Conservation (phyloP, 768 basidiomycete genomes). For the Boletales sp. region DNA sequence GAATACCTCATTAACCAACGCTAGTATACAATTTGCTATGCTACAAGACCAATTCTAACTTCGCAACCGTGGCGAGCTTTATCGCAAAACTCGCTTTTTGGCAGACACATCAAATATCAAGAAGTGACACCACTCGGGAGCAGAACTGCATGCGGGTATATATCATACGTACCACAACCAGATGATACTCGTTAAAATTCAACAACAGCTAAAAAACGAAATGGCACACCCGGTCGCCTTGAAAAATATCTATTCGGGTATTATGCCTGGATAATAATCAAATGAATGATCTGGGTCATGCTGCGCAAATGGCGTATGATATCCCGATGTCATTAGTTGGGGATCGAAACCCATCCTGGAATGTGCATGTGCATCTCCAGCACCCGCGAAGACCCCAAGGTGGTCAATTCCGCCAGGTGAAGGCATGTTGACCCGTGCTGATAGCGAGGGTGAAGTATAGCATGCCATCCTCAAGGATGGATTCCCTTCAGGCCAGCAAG, state of each 20-base stretch:
- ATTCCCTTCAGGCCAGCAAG: conserved; percentile 24
- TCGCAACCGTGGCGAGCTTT: conserved; percentile 3
- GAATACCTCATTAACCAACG: not conserved
- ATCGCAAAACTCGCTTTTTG: conserved; percentile 6
- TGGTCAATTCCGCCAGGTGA: conserved; percentile 34
- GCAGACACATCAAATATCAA: no score
- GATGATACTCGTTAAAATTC: conserved; percentile 9
- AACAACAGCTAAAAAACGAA: not conserved
- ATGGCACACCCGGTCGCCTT: not conserved
- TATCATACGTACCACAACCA: conserved; percentile 8
- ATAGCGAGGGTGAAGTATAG: conserved; percentile 32
- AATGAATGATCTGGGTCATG: conserved; percentile 24
- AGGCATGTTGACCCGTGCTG: conserved; percentile 34
- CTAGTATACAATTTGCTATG: conserved; percentile 23
- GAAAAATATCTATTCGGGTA: conserved; percentile 17
- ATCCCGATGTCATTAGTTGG: conserved; percentile 21
- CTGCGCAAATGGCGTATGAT: conserved; percentile 28
- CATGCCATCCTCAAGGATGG: conserved; percentile 17
- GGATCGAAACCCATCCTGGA: conserved; percentile 22
- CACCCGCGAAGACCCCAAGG: conserved; percentile 58
- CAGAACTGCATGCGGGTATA: conserved; percentile 13
- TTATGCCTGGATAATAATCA: conserved; percentile 27
- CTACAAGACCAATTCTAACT: conserved; percentile 20
- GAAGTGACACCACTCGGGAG: no score
- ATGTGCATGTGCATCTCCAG: conserved; percentile 38